Evolutionary conservation across 345 rosid species (phyloP).

Genomic region (Melastoma malabathricum): DNA sequence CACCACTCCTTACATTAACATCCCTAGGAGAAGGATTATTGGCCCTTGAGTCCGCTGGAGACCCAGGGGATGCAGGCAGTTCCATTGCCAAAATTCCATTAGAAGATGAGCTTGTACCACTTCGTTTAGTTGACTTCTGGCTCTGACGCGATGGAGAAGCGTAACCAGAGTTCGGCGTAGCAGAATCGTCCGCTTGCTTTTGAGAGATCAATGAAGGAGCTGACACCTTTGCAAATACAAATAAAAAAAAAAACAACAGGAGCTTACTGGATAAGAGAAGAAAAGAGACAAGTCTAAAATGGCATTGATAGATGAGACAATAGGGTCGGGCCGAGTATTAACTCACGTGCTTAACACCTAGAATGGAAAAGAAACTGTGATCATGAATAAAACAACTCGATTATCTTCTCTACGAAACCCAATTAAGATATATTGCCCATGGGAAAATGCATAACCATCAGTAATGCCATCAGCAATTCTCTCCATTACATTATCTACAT

Average conservation of each 20-base stretch:
- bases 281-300: background rate
- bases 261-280: background rate
- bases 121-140: constrained; percentile 27
- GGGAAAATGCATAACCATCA: too few species aligned
- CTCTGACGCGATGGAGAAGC: constrained; percentile 18
- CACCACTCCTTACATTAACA: constrained; percentile 37
- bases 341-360: too few species aligned
- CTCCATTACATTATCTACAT: too few species aligned
- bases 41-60: constrained; percentile 18
- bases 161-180: constrained; percentile 20
- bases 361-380: too few species aligned
- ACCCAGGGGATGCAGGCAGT: constrained; percentile 1
- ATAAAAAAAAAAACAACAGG: too few species aligned
- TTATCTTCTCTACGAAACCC: too few species aligned
- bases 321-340: too few species aligned
- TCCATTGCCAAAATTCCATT: constrained; percentile 20
- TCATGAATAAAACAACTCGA: too few species aligned
- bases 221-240: too few species aligned
- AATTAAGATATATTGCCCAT: too few species aligned
- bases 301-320: too few species aligned
- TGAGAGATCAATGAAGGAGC: constrained; percentile 14
- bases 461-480: too few species aligned
- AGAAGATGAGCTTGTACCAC: constrained; percentile 20
- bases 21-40: constrained; percentile 44
- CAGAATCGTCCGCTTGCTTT: constrained; percentile 23